Conservation (phyloP, 225 moss, liverwort and hornwort genomes). For the Rhytidiadelphus loreus region DNA sequence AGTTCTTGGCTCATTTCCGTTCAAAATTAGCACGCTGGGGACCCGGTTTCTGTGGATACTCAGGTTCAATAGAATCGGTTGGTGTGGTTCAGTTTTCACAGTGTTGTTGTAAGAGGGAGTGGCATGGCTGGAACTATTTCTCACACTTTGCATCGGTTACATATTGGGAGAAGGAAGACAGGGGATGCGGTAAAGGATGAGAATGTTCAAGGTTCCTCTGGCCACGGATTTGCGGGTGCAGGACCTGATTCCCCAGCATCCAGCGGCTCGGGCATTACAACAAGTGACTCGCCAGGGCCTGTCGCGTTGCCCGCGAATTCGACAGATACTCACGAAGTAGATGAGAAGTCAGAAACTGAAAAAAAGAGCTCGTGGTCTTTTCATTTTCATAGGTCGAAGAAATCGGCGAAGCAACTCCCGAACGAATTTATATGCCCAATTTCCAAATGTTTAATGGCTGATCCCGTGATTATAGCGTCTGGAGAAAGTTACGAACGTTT, state of each 20-base stretch:
- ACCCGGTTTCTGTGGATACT: not conserved
- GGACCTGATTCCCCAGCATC: conserved; percentile 1
- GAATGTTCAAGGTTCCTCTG: not conserved
- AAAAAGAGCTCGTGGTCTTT: conserved; percentile 36
- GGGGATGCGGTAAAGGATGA: conserved; percentile 1
- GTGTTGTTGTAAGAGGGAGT: not conserved
- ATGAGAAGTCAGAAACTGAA: conserved; percentile 1
- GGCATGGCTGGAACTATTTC: conserved; percentile 37
- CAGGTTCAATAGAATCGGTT: not conserved
- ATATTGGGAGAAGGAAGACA: conserved; percentile 27
- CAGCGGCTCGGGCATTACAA: conserved; percentile 6
- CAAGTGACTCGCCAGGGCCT: not conserved
- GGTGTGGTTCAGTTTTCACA: not conserved
- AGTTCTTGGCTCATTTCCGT: not conserved
- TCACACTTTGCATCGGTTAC: conserved; percentile 29
- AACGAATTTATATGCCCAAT: conserved; percentile 32
- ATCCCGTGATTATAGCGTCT: conserved; percentile 44
- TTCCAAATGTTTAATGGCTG: conserved; percentile 40
- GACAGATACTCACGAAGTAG: not conserved
- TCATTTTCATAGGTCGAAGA: conserved; percentile 20
- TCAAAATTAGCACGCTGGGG: not conserved
- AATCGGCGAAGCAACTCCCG: conserved; percentile 17
- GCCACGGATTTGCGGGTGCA: not conserved
- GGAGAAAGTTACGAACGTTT: conserved; percentile 42
- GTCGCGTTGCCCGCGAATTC: not conserved